These are phyloP conservation scores for Hygrophorus russula DNA, from an alignment of 768 basidiomycete genomes.

Conservation along the genomic window DNA sequence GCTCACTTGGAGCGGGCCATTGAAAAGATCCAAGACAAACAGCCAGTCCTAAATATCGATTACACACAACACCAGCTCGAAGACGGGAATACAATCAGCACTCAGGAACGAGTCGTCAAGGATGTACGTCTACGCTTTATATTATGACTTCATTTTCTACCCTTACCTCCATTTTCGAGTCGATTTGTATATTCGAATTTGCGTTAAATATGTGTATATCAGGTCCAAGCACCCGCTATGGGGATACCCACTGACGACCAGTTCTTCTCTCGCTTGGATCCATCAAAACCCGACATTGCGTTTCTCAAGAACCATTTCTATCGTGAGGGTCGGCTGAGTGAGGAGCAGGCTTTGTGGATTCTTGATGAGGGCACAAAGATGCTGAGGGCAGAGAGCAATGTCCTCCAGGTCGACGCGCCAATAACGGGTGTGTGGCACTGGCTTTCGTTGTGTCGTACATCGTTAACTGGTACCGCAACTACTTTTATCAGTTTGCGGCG, in stretches of 20 bases:
- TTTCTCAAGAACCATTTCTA: constrained; percentile 99
- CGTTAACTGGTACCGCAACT: not conserved
- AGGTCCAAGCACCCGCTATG: constrained; percentile 99
- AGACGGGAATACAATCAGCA: constrained; percentile 84
- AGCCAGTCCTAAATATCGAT: constrained; percentile 58
- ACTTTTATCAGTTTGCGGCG: constrained; percentile 74
- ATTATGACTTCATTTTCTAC: constrained; percentile 2
- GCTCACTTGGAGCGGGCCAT: constrained; percentile 54
- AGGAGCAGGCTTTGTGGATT: constrained; percentile 94
- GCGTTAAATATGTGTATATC: constrained; percentile 2
- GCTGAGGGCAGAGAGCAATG: constrained; percentile 75
- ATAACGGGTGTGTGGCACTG: constrained; percentile 65
- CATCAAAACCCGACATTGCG: constrained; percentile 85
- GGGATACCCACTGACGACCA: constrained; percentile 83
- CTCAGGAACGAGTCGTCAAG: constrained; percentile 92
- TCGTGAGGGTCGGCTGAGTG: constrained; percentile 85
- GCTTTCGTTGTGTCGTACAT: not conserved
- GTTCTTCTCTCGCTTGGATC: constrained; percentile 79
- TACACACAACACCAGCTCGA: constrained; percentile 90
- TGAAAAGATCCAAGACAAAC: constrained; percentile 47
- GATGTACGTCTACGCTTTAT: no score
- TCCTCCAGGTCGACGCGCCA: constrained; percentile 91
- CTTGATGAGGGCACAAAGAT: constrained; percentile 80
- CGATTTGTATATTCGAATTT: not conserved
- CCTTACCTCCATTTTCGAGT: not conserved